Base-by-base conservation (phyloP, 164 flowering plant genomes). In the Aristolochia contorta region DNA sequence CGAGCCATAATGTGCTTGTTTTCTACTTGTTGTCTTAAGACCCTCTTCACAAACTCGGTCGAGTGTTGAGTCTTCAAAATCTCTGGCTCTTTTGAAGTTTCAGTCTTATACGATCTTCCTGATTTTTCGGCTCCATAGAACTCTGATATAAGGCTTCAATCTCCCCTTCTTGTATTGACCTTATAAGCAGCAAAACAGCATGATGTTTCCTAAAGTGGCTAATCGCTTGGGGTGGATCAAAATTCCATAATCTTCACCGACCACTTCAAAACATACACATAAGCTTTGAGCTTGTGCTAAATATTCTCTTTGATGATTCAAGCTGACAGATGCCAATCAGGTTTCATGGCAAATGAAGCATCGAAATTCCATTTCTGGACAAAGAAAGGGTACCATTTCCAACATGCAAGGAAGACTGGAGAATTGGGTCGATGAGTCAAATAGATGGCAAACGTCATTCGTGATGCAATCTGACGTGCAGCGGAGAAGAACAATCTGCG, bases 351-450 rank as follows among this genome's bases (percentile, higher is more conserved):
- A 58, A 9, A 93, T 85, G 62, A 90, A 93, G 74, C 94, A 87
- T 16, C 96, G 89, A 52, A 92, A 92, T 63, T 89, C 97, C 96
- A 81, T 86, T 66, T 87, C 87, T 0, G 94, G 92, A 48, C 68
- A 71, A 7, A 93, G 12, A 81, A 76, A 10, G 84, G 76, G 60
- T 82, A 83, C 97, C 97, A 93, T 57, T 88, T 93, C 1, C 97
- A 79, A 3, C 90, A 84, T 16, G 94, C 96, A 54, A 93, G 89
- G 67, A 65, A 81, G 75, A 90, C 79, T 4, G 84, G 76, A 24
- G 68, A 60, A 33, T 78, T 67, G 59, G 75, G 79, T 23, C 80
- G 96, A 92, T 0, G 91, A 83, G 71, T 92, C 97, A 69, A 80
- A 92, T 6, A 90, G 93, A 69, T 87, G 85, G 49, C 85, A 83